Conservation (phyloP, 345 rosid species). For the Eucalyptus viminalis region DNA sequence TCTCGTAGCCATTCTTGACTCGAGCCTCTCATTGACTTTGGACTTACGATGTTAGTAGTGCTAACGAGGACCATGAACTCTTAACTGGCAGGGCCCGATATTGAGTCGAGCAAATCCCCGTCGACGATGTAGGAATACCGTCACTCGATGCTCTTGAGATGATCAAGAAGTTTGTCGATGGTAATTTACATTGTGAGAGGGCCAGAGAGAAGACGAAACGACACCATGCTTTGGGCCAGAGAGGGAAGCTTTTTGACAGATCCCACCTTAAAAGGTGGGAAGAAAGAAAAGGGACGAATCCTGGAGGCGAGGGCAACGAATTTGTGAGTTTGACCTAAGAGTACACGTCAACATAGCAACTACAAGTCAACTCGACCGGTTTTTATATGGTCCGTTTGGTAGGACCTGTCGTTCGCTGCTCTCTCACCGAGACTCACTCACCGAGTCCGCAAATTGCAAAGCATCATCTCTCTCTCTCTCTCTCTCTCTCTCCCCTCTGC, state of each 20-base stretch:
- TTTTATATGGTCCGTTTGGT: slow-evolving; percentile 2
- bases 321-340: neutral
- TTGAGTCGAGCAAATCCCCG: neutral
- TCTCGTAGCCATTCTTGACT: neutral
- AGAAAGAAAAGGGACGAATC: neutral
- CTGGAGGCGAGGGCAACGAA: neutral
- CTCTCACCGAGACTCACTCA: neutral
- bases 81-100: neutral
- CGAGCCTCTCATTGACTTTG: neutral
- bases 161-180: neutral
- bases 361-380: slow-evolving; percentile 2
- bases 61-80: neutral
- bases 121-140: neutral
- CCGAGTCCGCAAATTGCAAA: neutral
- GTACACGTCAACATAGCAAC: neutral
- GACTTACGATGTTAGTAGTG: neutral
- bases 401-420: slow-evolving; percentile 4
- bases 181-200: neutral
- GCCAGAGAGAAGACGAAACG: neutral
- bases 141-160: neutral
- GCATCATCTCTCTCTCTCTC: neutral
- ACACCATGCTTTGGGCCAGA: neutral
- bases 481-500: neutral
- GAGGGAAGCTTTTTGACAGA: neutral
- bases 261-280: neutral